Evolutionary conservation across 192 early-diverging fungal species (phyloP), one percentile per base, ranked within the genome.

Genomic region (Umbelopsis ramanniana): DNA sequence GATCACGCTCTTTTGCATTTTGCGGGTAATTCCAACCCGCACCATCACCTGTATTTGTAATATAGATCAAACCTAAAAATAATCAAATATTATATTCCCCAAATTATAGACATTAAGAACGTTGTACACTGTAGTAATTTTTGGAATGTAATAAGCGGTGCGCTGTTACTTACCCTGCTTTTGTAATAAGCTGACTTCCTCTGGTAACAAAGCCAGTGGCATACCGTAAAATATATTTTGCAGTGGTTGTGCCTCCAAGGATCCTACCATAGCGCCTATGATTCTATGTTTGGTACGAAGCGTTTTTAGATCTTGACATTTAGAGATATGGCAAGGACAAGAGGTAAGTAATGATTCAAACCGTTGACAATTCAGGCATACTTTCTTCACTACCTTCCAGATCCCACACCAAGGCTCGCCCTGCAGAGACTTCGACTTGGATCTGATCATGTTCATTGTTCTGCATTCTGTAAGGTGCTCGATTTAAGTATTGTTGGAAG

Each of bases 141-240:
- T 70, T n/a, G n/a, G 81, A 45, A 35, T 54, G 53, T 43, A 12
- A 43, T 6, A 7, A 5, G 8, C 47, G 23, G 35, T 26, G 45
- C 53, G n/a, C 21, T 8, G 6, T 38, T 70, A 46, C 35, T 68
- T 22, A 76, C 63, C 22, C 70, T 48, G 79, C 84, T 85, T 66
- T 75, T 76, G 22, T 74, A 72, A 52, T 84, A 54, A 2, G 93
- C 74, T 83, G 0, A 90, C 83, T 69, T 95, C 93, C 66, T 95
- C 94, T 15, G 88, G 88, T 26, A 91, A 70, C n/a, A 96, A 79
- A 8, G 85, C 40, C 3, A 95, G 77, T 1, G 94, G 94, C 22
- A 96, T 76, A 0, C 88, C 88, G 72, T 88, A 89, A 74, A 90
- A 93, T 17, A 81, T 84, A 79, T 93, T 96, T 77, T 96, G 94